Base-by-base conservation (phyloP, 1,284 basidiomycete species). In the Cutaneotrichosporon spelunceum region DNA sequence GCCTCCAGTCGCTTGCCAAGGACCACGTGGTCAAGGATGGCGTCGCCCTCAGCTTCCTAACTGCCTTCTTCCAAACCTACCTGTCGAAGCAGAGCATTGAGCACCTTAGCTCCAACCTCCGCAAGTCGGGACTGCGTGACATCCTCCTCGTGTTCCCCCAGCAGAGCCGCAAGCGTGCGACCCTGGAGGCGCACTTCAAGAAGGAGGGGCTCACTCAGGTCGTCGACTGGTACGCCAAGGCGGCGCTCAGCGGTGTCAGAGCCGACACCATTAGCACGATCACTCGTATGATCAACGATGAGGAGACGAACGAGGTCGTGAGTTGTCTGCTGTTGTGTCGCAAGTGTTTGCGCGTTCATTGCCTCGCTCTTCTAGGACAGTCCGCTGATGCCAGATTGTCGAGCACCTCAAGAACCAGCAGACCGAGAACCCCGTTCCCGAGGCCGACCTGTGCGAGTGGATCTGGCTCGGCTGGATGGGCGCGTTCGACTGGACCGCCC, bases 11-110 rank as follows among this genome's bases (percentile, higher is more conserved):
- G 77, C 82, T 98, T 70, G 88, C 89, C 69, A 95, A 93, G 80
- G 94, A 97, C 70, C 93, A 96, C 77, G 85, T 98, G 65, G 85
- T 94, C 74, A 97, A 97, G 82, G 93, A 97, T 70, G 88, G 90
- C 72, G 83, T 91, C 59, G 86, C 90, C 39, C 81, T 93, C 68
- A 83, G 82, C 70, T 87, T 93, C 66, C 77, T 97, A 71, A 90
- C 88, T 44, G 79, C 84, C 66, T 85, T 95, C 76, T 88, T 94
- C 82, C 86, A 87, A 55, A 50, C 57, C 52, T 64, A 64, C 60
- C 84, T 95, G 58, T 74, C 83, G 45, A 87, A 89, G 70, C 89
- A 90, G 76, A 83, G 87, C 19, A 92, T 94, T 84, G 93, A 94
- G 55, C 88, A 93, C 71, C 86, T 96, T 65, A 85, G 89, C 19